phyloP scores from a whole-genome alignment of 2,329 filamentous ascomycete genomes.

The Hypoxylon sp. region DNA sequence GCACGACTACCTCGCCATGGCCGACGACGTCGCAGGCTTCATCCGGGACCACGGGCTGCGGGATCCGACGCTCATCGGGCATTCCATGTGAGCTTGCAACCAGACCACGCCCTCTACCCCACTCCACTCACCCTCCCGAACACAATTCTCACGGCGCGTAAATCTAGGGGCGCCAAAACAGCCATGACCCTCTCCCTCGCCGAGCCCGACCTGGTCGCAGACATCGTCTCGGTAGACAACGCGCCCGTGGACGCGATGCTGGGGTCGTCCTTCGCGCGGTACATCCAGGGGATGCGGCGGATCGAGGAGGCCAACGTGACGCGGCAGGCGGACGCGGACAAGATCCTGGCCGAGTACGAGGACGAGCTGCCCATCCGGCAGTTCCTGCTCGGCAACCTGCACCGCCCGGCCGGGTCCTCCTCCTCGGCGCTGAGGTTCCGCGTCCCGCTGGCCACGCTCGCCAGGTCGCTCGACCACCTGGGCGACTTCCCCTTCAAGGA shows the following conservation, averaged over 20 bases:
- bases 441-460: conserved; percentile 80
- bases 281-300: conserved; percentile 85
- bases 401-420: conserved; percentile 64
- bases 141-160: background rate
- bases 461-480: conserved; percentile 76
- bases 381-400: conserved; percentile 89
- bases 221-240: conserved; percentile 90
- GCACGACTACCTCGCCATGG: conserved; percentile 87
- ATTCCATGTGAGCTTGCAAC: conserved; percentile 79
- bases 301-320: conserved; percentile 78
- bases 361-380: conserved; percentile 82
- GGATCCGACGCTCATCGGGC: conserved; percentile 83
- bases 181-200: conserved; percentile 88
- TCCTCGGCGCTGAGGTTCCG: conserved; percentile 76
- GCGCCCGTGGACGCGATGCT: conserved; percentile 86
- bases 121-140: background rate
- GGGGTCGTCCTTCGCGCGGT: conserved; percentile 79
- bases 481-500: conserved; percentile 90
- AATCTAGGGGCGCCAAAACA: conserved; percentile 83
- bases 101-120: background rate
- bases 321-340: conserved; percentile 82
- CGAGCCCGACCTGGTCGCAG: conserved; percentile 73
- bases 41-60: conserved; percentile 77
- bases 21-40: conserved; percentile 84
- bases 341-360: conserved; percentile 81